Base-by-base conservation (phyloP, 305 asterid genomes). In the Fraxinus latifolia region DNA sequence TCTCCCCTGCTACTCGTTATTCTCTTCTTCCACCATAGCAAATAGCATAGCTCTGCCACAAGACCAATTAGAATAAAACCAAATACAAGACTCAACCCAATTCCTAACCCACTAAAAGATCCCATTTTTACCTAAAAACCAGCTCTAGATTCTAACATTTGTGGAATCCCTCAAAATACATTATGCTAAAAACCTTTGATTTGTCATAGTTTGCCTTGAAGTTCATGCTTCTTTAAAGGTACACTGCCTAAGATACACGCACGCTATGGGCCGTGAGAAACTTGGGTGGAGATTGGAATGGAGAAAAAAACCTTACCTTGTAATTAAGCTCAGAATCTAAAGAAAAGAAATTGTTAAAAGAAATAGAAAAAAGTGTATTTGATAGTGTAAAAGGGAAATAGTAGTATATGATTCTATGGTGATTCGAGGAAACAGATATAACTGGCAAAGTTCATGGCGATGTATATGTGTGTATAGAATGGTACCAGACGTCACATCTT, bases 1-100 rank as follows among this genome's bases (percentile, higher is more conserved):
- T 84, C 90, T 65, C 44, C 79, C 82, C 71, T 84, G 39, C 62
- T 80, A 60, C 25, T 70, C 1, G 79, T 58, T 5, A 72, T 81
- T 84, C 89, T 90, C 88, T 89, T 92, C 81, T 91, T 95, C 94
- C 96, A 91, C 94, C 97, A 95, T 11, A 95, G 86, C 73, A 95
- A 67, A 23, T 93, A 92, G 89, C 87, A 92, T 0, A 93, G 85
- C 89, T 92, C 96, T n/a, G 91, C 97, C 55, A 93, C 91, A 77
- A 95, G 89, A 58, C 97, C 97, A 91, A 95, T 84, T 74, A 95
- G 81, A 33, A 95, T 90, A 86, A 87, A 90, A 14, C 97, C 95
- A 86, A 91, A 91, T 5, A 92, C 83, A 73, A 91, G 86, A 68
- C 95, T 95, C 88, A 95, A 86, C 42, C 93, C 98, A 81, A 95